These are phyloP conservation scores for Achlya hypogyna DNA, from an alignment of 352 stramenopile genomes.

Conservation along the genomic window DNA sequence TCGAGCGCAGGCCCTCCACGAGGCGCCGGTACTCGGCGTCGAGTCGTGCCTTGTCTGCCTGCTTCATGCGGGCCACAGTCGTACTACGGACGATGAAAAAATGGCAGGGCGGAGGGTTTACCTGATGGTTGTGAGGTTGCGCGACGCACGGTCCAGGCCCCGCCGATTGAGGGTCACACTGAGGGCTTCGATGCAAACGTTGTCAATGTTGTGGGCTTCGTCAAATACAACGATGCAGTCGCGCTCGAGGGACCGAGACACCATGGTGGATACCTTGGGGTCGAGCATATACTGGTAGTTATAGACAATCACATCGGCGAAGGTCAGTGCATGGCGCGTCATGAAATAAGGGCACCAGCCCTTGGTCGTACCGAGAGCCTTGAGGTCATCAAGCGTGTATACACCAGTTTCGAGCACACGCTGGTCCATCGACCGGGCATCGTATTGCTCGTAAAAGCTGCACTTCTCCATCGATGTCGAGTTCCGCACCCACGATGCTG, in stretches of 20 bases:
- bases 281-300: constrained; percentile 99
- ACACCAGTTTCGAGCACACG: constrained; percentile 87
- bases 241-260: constrained; percentile 92
- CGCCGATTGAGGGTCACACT: constrained; percentile 93
- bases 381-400: constrained; percentile 96
- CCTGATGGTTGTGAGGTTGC: constrained; percentile 79
- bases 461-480: constrained; percentile 57
- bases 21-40: constrained; percentile 94
- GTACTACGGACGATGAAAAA: constrained; percentile 22
- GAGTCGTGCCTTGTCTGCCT: constrained; percentile 83
- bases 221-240: constrained; percentile 94
- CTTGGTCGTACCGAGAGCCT: constrained; percentile 83
- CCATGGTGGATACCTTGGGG: constrained; percentile 89
- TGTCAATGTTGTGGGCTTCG: constrained; percentile 99
- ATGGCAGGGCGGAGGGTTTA: background rate
- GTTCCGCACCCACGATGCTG: constrained; percentile 91
- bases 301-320: constrained; percentile 97
- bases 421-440: constrained; percentile 81
- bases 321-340: constrained; percentile 93
- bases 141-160: constrained; percentile 86
- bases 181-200: constrained; percentile 98
- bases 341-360: constrained; percentile 99
- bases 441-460: constrained; percentile 88
- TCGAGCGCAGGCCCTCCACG: constrained; percentile 92
- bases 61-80: constrained; percentile 83